Evolutionary conservation across 495 filamentous ascomycete genomes (phyloP).

Genomic region (Daldinia grandis): DNA sequence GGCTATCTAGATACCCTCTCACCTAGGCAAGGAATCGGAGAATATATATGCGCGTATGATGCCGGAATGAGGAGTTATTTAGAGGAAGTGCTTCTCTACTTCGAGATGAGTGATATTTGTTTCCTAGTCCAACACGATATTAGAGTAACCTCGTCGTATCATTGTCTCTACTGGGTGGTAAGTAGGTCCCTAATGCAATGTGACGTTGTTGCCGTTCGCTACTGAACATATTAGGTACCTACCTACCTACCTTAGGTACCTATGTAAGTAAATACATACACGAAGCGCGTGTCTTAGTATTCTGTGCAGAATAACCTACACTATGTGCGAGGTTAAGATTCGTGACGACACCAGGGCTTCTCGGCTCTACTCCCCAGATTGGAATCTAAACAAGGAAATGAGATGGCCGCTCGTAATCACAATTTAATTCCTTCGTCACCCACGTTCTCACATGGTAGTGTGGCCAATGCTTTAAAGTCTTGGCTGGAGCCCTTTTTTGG

Average conservation of each 20-base stretch:
- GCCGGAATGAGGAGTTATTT: not conserved
- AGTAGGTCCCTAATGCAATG: constrained; percentile 13
- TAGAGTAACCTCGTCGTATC: not conserved
- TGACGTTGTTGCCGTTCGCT: constrained; percentile 24
- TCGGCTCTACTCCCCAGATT: constrained; percentile 42
- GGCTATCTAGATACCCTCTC: not conserved
- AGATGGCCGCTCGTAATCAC: constrained; percentile 38
- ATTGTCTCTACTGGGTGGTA: not conserved
- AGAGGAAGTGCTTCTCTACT: not conserved
- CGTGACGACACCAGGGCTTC: constrained; percentile 12
- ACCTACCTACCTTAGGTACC: too few species aligned
- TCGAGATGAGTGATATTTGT: not conserved
- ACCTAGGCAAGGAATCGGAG: not conserved
- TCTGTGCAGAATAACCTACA: not conserved
- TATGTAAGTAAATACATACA: not conserved
- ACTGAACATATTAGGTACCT: too few species aligned
- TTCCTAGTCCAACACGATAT: not conserved
- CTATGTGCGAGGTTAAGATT: not conserved
- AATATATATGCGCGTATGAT: not conserved
- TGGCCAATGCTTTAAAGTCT: constrained; percentile 32
- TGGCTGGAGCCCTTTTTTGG: constrained; percentile 18
- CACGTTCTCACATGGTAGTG: constrained; percentile 1
- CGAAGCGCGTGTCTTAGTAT: constrained; percentile 13
- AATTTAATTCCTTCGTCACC: constrained; percentile 31
- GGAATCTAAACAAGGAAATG: constrained; percentile 31